phyloP scores from a whole-genome alignment of 179 eudicot species.

The Corrigiola litoralis region DNA sequence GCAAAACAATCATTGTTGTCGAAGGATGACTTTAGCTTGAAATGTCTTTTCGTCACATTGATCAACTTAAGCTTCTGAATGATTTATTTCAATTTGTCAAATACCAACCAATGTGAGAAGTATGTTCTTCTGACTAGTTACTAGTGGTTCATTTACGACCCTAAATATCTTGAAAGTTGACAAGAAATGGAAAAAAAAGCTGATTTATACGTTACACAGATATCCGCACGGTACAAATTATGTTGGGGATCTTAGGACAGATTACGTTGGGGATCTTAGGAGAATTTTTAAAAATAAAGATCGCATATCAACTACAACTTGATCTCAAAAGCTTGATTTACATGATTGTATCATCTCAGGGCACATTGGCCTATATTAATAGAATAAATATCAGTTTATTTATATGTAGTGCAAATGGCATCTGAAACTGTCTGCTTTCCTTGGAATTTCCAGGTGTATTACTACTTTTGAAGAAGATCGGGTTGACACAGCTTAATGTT shows the following conservation, averaged over 20 bases:
- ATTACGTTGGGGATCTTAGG: neutral
- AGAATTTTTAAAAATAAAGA: neutral
- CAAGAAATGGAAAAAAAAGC: neutral
- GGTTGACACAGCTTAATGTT: constrained; percentile 41
- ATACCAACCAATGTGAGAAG: neutral
- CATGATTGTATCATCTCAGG: neutral
- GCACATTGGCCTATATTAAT: too few species aligned
- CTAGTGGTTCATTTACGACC: neutral
- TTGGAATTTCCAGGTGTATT: constrained; percentile 41
- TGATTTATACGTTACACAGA: neutral
- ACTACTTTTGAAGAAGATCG: constrained; percentile 48
- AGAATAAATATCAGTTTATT: neutral
- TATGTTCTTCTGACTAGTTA: neutral
- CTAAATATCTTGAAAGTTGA: neutral
- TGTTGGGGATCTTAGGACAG: neutral
- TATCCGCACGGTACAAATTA: neutral
- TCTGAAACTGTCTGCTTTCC: neutral
- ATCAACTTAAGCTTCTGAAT: neutral
- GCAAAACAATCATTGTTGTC: too few species aligned
- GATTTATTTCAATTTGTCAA: neutral
- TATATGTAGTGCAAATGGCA: neutral
- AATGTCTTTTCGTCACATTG: neutral
- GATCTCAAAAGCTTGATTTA: neutral
- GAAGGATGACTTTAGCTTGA: neutral
- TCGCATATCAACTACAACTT: neutral